These are phyloP conservation scores for Lepidium aucheri DNA, from an alignment of 345 rosid genomes.

Conservation along the genomic window DNA sequence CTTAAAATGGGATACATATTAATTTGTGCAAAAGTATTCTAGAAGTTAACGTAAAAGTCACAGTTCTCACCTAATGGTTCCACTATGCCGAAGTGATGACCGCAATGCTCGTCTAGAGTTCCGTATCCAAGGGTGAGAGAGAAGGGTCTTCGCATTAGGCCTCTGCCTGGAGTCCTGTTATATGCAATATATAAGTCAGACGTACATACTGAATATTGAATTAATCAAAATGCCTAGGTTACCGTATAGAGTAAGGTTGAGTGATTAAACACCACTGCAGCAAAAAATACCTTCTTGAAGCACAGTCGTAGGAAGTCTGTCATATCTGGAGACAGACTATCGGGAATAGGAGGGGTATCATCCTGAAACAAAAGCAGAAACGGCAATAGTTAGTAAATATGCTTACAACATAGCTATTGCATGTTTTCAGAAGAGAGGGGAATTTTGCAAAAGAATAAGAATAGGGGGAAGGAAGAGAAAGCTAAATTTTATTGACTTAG, in stretches of 20 bases:
- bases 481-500: not conserved
- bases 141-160: slow-evolving; percentile 95
- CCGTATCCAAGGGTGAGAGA: slow-evolving; percentile 97
- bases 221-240: not conserved
- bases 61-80: slow-evolving; percentile 52
- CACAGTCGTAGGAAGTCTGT: slow-evolving; percentile 89
- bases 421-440: not conserved
- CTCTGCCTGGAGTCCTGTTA: slow-evolving; percentile 92
- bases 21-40: not conserved
- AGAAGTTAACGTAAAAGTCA: not conserved
- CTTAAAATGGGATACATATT: not conserved
- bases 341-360: slow-evolving; percentile 93
- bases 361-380: slow-evolving; percentile 44
- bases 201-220: not conserved
- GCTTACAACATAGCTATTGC: not conserved
- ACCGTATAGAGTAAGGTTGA: not conserved
- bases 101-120: slow-evolving; percentile 80
- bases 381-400: not conserved
- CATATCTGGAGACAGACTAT: slow-evolving; percentile 86
- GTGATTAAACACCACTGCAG: not conserved
- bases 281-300: slow-evolving; percentile 75
- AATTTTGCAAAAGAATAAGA: not conserved
- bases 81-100: slow-evolving; percentile 76
- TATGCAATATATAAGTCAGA: slow-evolving; percentile 17
- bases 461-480: not conserved